A percentile compares a stretch with the other conserved stretches of the same genome.
Evolutionary conservation across 106 monocot genomes (phyloP).

Genomic region (Vanilla planifolia): DNA sequence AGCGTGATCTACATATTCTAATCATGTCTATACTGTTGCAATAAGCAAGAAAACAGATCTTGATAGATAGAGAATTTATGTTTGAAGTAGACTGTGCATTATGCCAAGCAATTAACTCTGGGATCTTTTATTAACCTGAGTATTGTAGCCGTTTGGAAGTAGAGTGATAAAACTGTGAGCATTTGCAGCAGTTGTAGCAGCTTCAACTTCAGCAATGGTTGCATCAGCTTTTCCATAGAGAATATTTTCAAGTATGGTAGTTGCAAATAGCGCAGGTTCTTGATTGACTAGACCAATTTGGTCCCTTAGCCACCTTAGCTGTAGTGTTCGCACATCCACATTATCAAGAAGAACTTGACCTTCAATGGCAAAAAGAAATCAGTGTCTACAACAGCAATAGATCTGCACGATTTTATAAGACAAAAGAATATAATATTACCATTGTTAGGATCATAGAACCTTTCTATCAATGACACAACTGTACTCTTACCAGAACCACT

Average conservation of each 20-base stretch:
- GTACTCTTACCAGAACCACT: slow-evolving; percentile 99
- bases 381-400: background rate
- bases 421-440: slow-evolving; percentile 29
- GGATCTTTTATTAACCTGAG: slow-evolving; percentile 43
- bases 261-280: slow-evolving; percentile 97
- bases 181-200: slow-evolving; percentile 86
- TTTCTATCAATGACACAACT: slow-evolving; percentile 83
- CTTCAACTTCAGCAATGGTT: slow-evolving; percentile 86
- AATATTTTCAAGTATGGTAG: slow-evolving; percentile 91
- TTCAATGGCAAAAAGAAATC: slow-evolving; percentile 20
- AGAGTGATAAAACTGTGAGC: slow-evolving; percentile 93
- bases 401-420: background rate
- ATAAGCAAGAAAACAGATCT: too few species aligned
- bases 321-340: slow-evolving; percentile 86
- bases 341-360: slow-evolving; percentile 90
- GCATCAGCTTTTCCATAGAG: slow-evolving; percentile 91
- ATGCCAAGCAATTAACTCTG: too few species aligned
- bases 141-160: slow-evolving; percentile 94
- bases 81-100: background rate
- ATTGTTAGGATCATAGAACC: slow-evolving; percentile 96
- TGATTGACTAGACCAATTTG: slow-evolving; percentile 98
- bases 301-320: slow-evolving; percentile 83
- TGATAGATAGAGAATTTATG: background rate
- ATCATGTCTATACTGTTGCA: too few species aligned
- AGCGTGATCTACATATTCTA: too few species aligned